Evolutionary conservation across 768 basidiomycete species (phyloP).

Genomic region (Auriscalpium microsporum): DNA sequence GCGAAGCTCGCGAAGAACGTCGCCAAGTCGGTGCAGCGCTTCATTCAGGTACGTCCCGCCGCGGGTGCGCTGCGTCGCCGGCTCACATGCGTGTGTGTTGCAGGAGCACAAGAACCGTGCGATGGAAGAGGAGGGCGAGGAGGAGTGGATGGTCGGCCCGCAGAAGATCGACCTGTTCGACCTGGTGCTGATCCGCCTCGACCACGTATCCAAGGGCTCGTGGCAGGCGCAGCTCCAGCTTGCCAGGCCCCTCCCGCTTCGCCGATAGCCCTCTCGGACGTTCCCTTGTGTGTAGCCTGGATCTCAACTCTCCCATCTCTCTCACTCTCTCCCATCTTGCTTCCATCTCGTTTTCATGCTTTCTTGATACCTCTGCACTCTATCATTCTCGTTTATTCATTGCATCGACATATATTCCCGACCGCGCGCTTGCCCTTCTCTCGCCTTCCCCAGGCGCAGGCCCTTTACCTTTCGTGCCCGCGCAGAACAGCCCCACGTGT

Average conservation of each 20-base stretch:
- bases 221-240: slow-evolving; percentile 77
- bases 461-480: too few relatives aligned
- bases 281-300: too few relatives aligned
- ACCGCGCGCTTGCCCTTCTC: too few relatives aligned
- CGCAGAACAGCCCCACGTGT: too few relatives aligned
- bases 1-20: slow-evolving; percentile 74
- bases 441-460: too few relatives aligned
- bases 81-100: neutral
- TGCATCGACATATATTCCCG: too few relatives aligned
- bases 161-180: slow-evolving; percentile 54
- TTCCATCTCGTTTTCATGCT: too few relatives aligned
- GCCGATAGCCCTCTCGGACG: too few relatives aligned
- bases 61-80: neutral
- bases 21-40: slow-evolving; percentile 66
- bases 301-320: too few relatives aligned
- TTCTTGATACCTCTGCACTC: too few relatives aligned
- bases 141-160: slow-evolving; percentile 52
- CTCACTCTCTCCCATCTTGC: too few relatives aligned
- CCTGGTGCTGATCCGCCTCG: slow-evolving; percentile 66
- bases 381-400: too few relatives aligned
- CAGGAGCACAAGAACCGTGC: slow-evolving; percentile 41
- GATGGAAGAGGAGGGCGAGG: slow-evolving; percentile 61
- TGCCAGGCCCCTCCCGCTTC: neutral
- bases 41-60: slow-evolving; percentile 42
- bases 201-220: slow-evolving; percentile 75